Conservation (phyloP, 148 eudicot genomes). For the Persicaria maculosa region DNA sequence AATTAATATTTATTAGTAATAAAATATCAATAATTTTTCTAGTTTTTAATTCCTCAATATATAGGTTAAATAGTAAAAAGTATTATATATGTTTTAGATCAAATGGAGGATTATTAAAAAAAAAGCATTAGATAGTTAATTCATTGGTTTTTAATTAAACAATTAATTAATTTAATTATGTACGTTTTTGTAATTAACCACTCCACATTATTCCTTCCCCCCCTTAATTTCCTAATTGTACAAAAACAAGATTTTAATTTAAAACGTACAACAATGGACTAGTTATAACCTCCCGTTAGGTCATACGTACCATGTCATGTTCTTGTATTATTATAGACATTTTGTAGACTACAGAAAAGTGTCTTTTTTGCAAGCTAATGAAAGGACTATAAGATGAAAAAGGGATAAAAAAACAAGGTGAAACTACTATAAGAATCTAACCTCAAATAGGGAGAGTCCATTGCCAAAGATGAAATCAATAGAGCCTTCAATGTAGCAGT, state of each 20-base stretch:
- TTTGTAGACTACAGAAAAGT: too few species aligned
- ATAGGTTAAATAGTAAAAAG: too few species aligned
- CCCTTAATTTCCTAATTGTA: neutral
- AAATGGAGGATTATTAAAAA: too few species aligned
- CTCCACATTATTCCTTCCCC: neutral
- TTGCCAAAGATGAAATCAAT: constrained; percentile 96
- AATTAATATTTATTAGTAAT: too few species aligned
- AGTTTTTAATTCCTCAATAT: too few species aligned
- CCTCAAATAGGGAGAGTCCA: constrained; percentile 82
- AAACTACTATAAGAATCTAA: constrained; percentile 10
- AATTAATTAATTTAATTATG: too few species aligned
- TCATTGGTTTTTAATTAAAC: too few species aligned
- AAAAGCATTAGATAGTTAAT: too few species aligned
- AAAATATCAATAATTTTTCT: too few species aligned
- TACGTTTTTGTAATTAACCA: neutral
- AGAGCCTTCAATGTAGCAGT: constrained; percentile 88
- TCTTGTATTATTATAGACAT: neutral
- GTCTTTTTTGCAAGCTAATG: neutral
- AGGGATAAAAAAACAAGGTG: neutral
- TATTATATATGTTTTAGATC: too few species aligned
- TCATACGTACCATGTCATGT: neutral
- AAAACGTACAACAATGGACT: neutral
- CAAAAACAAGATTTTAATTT: neutral
- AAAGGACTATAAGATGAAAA: neutral
- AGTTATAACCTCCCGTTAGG: neutral